phyloP scores from a whole-genome alignment of 2,329 filamentous ascomycete genomes.

The Pyrenochaeta sp. region DNA sequence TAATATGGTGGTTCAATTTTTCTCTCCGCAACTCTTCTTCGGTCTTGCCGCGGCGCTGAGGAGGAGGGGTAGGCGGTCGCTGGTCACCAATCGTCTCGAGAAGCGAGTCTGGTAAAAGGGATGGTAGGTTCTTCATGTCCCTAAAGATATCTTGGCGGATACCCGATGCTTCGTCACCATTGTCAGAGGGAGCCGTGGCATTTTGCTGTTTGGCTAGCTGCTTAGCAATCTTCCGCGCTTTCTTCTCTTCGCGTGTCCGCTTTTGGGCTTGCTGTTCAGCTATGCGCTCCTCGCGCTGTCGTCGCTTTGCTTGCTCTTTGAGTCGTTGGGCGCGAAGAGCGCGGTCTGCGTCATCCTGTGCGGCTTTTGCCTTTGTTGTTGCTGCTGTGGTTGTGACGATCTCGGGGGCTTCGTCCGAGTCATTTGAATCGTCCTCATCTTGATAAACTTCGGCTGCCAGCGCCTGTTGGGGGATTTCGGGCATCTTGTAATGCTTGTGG shows the following conservation, averaged over 20 bases:
- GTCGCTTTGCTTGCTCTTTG: slow-evolving; percentile 35
- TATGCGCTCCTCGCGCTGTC: slow-evolving; percentile 43
- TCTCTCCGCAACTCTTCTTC: slow-evolving; percentile 49
- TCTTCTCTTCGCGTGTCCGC: slow-evolving; percentile 39
- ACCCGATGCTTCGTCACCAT: slow-evolving; percentile 11
- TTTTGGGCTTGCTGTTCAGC: slow-evolving; percentile 45
- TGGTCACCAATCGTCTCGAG: slow-evolving; percentile 56
- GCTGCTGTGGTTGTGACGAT: slow-evolving; percentile 45
- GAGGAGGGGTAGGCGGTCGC: slow-evolving; percentile 56
- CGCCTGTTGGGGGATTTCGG: slow-evolving; percentile 1
- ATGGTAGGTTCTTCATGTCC: slow-evolving; percentile 52
- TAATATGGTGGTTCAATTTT: slow-evolving; percentile 58
- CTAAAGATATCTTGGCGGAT: background rate
- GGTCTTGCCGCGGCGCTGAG: slow-evolving; percentile 25
- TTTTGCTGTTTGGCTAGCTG: slow-evolving; percentile 22
- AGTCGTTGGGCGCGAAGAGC: slow-evolving; percentile 40
- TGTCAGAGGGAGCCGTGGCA: slow-evolving; percentile 6
- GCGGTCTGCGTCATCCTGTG: slow-evolving; percentile 39
- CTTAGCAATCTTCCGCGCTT: slow-evolving; percentile 39
- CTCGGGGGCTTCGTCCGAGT: slow-evolving; percentile 52
- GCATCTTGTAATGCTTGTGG: slow-evolving; percentile 20
- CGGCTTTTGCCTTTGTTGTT: slow-evolving; percentile 35
- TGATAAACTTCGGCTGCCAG: slow-evolving; percentile 6
- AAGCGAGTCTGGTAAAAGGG: slow-evolving; percentile 61
- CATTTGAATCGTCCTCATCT: slow-evolving; percentile 36